These are phyloP conservation scores for Ustilago sp. DNA, from an alignment of 1,284 basidiomycete species.

Conservation along the genomic window DNA sequence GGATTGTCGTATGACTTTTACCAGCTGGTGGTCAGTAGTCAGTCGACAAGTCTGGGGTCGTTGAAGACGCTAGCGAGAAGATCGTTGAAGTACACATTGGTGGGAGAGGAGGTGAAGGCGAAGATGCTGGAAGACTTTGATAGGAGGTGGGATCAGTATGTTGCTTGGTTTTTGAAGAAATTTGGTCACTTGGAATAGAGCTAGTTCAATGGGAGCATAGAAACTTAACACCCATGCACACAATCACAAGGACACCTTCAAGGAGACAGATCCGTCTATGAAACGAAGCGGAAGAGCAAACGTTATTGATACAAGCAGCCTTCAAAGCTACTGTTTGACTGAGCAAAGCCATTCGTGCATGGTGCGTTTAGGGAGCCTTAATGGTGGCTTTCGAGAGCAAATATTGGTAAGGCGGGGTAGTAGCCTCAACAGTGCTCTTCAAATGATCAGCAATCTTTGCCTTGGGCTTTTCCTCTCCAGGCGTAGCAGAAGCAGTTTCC, in stretches of 20 bases:
- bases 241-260: not conserved
- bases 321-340: not conserved
- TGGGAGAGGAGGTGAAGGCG: conserved; percentile 25
- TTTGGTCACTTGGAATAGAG: conserved; percentile 12
- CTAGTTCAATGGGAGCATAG: not conserved
- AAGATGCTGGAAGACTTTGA: conserved; percentile 42
- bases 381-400: conserved; percentile 46
- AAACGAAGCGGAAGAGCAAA: not conserved
- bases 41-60: conserved; percentile 35
- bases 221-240: conserved; percentile 5
- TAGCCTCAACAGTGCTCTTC: conserved; percentile 41
- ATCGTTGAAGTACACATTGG: conserved; percentile 42
- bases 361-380: conserved; percentile 17
- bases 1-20: conserved; percentile 70
- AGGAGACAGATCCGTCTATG: not conserved
- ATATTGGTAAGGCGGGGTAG: conserved; percentile 47
- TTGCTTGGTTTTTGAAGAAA: conserved; percentile 36
- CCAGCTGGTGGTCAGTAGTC: conserved; percentile 42
- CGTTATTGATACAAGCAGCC: conserved; percentile 2
- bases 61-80: conserved; percentile 43
- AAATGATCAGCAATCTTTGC: conserved; percentile 54
- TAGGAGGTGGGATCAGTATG: conserved; percentile 40
- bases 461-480: conserved; percentile 36
- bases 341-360: not conserved
- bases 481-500: conserved; percentile 24